Percentiles rank a stretch among this genome's conserved stretches.
phyloP scores from a whole-genome alignment of 495 filamentous ascomycete species.

The Cercophora newfieldiana region DNA sequence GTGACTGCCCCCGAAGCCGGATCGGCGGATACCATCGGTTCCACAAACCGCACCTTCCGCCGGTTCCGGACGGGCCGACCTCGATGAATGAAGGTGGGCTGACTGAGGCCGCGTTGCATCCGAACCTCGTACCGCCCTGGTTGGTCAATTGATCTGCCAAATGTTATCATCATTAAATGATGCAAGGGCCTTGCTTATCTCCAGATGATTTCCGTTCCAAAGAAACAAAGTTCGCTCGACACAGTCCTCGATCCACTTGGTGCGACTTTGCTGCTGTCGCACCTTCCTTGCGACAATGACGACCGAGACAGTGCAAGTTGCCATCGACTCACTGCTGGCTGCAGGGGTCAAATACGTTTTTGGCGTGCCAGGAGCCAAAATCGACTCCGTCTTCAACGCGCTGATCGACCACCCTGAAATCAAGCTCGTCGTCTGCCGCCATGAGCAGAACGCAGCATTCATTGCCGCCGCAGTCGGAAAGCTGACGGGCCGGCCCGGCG shows the following conservation, averaged over 20 bases:
- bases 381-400: slow-evolving; percentile 42
- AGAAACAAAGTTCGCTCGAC: no score
- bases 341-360: slow-evolving; percentile 41
- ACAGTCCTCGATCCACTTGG: no score
- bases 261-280: background rate
- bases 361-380: slow-evolving; percentile 42
- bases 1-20: background rate
- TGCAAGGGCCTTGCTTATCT: background rate
- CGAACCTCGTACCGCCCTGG: background rate
- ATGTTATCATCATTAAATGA: background rate
- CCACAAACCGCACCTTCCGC: background rate
- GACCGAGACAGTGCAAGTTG: slow-evolving; percentile 36
- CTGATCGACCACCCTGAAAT: slow-evolving; percentile 41
- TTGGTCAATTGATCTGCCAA: background rate
- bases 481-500: slow-evolving; percentile 37
- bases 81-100: background rate
- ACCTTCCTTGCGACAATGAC: background rate
- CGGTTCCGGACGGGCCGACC: background rate
- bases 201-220: no score
- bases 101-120: background rate
- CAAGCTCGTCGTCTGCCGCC: slow-evolving; percentile 38
- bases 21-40: background rate
- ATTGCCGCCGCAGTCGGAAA: slow-evolving; percentile 40
- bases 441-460: slow-evolving; percentile 45
- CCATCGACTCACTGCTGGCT: slow-evolving; percentile 41